Evolutionary conservation across 768 basidiomycete species (phyloP).

Genomic region (Nevesoporus exiguus): DNA sequence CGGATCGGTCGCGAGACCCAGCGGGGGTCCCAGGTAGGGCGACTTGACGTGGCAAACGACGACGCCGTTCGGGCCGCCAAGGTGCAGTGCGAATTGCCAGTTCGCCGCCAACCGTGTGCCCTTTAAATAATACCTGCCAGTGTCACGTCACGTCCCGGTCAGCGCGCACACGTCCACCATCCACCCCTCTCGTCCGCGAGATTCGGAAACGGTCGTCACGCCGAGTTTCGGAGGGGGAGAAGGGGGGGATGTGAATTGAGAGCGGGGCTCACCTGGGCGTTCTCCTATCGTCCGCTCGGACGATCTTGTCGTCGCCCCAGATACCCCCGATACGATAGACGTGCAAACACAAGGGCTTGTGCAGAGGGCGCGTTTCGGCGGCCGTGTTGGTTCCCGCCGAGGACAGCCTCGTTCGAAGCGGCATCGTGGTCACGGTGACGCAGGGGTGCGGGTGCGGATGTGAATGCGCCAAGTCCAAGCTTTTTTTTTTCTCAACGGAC

Average conservation of each 20-base stretch:
- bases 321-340: conserved; percentile 29
- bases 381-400: neutral
- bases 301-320: conserved; percentile 28
- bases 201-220: no score
- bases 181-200: no score
- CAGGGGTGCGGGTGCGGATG: neutral
- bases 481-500: no score
- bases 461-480: no score
- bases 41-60: conserved; percentile 27
- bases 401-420: neutral
- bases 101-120: conserved; percentile 11
- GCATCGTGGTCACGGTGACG: neutral
- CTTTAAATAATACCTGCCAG: conserved; percentile 27
- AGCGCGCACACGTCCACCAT: neutral
- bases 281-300: conserved; percentile 25
- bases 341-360: conserved; percentile 17
- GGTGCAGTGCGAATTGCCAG: conserved; percentile 26
- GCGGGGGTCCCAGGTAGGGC: conserved; percentile 27
- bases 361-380: conserved; percentile 1
- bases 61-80: conserved; percentile 17
- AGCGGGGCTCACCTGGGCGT: conserved; percentile 23
- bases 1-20: conserved; percentile 8
- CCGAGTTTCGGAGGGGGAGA: no score
- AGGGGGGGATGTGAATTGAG: neutral
- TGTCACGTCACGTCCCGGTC: neutral